Conservation (phyloP, 495 filamentous ascomycete genomes). For the Penicillium simplicissimum region DNA sequence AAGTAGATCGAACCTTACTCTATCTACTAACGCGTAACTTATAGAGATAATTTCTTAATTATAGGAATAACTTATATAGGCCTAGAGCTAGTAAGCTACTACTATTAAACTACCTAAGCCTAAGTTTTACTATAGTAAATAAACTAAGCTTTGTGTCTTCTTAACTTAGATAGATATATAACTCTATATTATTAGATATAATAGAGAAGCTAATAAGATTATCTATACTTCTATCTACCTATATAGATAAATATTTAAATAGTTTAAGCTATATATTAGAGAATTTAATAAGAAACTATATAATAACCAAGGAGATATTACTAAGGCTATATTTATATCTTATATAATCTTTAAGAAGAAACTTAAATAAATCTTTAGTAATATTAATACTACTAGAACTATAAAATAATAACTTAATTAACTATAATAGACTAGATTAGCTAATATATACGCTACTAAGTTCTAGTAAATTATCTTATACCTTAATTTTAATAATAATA, state of each 20-base stretch:
- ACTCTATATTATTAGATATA: neutral
- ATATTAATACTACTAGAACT: no score
- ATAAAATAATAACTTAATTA: no score
- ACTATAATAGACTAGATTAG: no score
- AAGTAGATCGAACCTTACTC: neutral
- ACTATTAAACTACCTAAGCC: neutral
- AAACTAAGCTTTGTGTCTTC: neutral
- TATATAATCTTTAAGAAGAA: slow-evolving; percentile 7
- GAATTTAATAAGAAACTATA: neutral
- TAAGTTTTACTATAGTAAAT: neutral
- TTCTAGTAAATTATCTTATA: no score
- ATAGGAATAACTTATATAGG: no score
- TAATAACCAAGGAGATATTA: neutral
- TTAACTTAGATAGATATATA: slow-evolving; percentile 7
- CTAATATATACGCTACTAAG: no score
- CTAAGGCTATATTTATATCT: neutral
- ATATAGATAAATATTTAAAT: neutral
- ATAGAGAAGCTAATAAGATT: neutral
- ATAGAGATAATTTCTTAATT: no score
- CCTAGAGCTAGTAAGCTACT: neutral
- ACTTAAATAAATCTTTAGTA: slow-evolving; percentile 5
- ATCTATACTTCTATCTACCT: slow-evolving; percentile 1
- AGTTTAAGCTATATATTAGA: neutral
- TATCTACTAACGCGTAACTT: no score
- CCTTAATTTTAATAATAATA: no score